Base-by-base conservation (phyloP, 2,329 filamentous ascomycete species). In the Aspergillus ruber region DNA sequence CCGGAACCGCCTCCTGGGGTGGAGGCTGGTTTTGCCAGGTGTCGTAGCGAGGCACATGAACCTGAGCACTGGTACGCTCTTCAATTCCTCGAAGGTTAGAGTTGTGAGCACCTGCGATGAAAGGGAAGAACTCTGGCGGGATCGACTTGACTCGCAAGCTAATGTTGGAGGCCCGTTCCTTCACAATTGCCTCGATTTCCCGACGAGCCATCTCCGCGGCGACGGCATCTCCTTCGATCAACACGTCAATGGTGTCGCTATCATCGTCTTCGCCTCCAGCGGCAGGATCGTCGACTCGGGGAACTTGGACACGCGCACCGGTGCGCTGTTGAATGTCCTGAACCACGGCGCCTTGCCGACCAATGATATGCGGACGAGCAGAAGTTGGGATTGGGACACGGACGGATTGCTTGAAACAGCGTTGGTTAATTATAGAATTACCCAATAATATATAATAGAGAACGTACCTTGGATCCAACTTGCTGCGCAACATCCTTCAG, bases 91-190 rank as follows among this genome's bases (percentile, higher is more conserved):
- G 77, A 47, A 88, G 72, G 44, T 82, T 74, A 42, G 79, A 74
- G 64, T 90, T 88, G 65, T 86, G 80, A 8, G 85, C 82, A 43
- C 90, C 90, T 20, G 89, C 85, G 67, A 98, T 85, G 75, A 98
- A 98, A 45, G 91, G 91, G 71, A 93, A 98, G 69, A 93, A 94
- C 65, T 95, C 90, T 21, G 89, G 81, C 6, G 93, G 90, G 50
- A 98, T 85, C 43, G 84, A 83, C 68, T 85, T 88, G 55, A 98
- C 71, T 59, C 87, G 88, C 48, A 89, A 79, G 71, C 82, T 93
- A 62, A 90, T 81, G 57, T 85, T 91, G 47, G 88, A 85, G 45
- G 87, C 84, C 52, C 89, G 84, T 69, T 96, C 90, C 59, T 85
- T 86, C 47, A 88, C 89, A 64, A 97, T 96, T 60, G 85, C 85